Conservation (phyloP, 169 alveolate species). For the Plasmodium fragile region DNA sequence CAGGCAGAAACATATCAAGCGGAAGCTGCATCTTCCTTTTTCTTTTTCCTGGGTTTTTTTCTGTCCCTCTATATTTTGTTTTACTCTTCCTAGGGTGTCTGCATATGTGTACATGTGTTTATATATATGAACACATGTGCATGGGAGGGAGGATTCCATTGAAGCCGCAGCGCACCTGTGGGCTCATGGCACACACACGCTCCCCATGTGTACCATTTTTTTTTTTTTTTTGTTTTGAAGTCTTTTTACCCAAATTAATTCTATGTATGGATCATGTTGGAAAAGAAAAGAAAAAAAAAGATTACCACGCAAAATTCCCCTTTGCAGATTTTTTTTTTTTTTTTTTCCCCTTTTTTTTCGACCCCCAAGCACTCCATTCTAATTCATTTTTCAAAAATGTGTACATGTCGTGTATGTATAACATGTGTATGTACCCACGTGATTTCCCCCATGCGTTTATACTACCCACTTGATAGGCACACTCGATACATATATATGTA, state of each 20-base stretch:
- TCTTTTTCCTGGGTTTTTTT: conserved; percentile 70
- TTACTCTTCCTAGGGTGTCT: conserved; percentile 37
- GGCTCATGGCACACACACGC: neutral
- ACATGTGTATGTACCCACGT: neutral
- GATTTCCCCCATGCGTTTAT: neutral
- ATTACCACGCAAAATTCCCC: neutral
- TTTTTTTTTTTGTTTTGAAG: neutral
- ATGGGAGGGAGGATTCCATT: neutral
- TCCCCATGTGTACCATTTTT: neutral
- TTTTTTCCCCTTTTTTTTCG: neutral
- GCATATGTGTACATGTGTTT: neutral
- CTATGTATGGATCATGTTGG: neutral
- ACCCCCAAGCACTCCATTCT: neutral
- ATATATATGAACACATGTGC: neutral
- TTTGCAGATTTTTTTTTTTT: neutral
- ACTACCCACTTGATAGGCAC: neutral
- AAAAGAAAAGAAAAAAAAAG: conserved; percentile 1
- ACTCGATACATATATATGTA: neutral
- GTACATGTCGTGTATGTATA: neutral
- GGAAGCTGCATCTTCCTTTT: conserved; percentile 73
- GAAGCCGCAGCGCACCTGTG: neutral
- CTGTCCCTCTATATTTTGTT: conserved; percentile 67
- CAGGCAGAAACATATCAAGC: conserved; percentile 61
- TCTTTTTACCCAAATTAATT: conserved; percentile 17
- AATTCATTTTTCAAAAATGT: neutral